Conservation (phyloP, 352 stramenopile genomes). For the Phytophthora tentaculata region DNA sequence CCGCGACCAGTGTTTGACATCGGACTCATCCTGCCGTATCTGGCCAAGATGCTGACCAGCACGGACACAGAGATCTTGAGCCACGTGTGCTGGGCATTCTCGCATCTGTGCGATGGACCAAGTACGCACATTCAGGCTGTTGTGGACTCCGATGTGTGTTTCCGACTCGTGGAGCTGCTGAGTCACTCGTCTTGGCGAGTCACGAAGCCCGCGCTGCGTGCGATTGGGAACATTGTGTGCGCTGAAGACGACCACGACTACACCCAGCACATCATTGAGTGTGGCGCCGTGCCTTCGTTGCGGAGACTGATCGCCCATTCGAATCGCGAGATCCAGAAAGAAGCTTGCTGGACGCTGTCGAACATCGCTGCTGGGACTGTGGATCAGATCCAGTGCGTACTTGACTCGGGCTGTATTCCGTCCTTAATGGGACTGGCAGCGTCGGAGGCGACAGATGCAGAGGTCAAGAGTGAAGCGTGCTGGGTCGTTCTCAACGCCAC, state of each 20-base stretch:
- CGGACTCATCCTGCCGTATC: constrained; percentile 85
- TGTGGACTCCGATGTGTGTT: constrained; percentile 90
- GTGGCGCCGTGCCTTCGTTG: constrained; percentile 94
- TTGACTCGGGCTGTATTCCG: constrained; percentile 96
- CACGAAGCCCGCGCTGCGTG: constrained; percentile 96
- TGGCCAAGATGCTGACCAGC: constrained; percentile 92
- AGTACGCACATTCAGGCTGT: constrained; percentile 96
- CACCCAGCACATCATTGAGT: constrained; percentile 97
- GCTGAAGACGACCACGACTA: constrained; percentile 95
- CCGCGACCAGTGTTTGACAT: constrained; percentile 91
- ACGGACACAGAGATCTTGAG: constrained; percentile 95
- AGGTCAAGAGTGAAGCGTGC: constrained; percentile 98
- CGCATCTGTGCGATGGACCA: constrained; percentile 96
- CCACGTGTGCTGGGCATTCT: constrained; percentile 96
- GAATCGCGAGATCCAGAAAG: constrained; percentile 99
- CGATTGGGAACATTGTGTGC: constrained; percentile 99
- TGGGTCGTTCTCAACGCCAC: constrained; percentile 99
- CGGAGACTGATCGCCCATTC: constrained; percentile 94
- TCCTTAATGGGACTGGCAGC: constrained; percentile 95
- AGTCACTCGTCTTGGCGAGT: constrained; percentile 94
- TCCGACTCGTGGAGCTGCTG: constrained; percentile 94
- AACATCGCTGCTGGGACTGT: constrained; percentile 98
- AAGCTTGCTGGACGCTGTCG: constrained; percentile 95
- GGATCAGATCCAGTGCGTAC: constrained; percentile 97
- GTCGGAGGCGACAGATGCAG: constrained; percentile 91